Percentiles rank a stretch among this genome's conserved stretches.
These are phyloP conservation scores for Ascosphaera pollenicola DNA, from an alignment of 2,329 filamentous ascomycete species.

Conservation along the genomic window DNA sequence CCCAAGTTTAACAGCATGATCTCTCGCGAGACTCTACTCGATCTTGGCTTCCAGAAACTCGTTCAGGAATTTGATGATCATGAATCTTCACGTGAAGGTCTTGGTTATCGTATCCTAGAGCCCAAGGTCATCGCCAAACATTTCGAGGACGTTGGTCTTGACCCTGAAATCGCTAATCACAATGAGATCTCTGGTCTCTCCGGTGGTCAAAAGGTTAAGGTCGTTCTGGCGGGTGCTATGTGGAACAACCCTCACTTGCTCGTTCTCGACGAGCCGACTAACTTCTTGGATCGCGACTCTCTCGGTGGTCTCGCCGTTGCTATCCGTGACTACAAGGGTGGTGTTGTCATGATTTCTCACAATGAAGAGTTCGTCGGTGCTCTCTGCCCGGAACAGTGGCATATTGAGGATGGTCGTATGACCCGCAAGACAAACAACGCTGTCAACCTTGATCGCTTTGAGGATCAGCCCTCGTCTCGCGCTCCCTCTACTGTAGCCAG, in stretches of 20 bases:
- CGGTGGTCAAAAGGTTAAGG: constrained; percentile 97
- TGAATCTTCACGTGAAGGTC: constrained; percentile 93
- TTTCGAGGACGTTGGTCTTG: constrained; percentile 89
- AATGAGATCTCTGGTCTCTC: constrained; percentile 93
- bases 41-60: constrained; percentile 76
- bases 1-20: constrained; percentile 89
- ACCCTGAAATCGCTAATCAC: constrained; percentile 96
- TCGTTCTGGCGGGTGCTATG: constrained; percentile 87
- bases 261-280: constrained; percentile 94
- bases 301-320: constrained; percentile 92
- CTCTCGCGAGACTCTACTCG: constrained; percentile 71
- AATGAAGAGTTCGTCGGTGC: constrained; percentile 98
- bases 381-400: constrained; percentile 89
- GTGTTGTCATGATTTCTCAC: constrained; percentile 98
- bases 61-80: constrained; percentile 98
- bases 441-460: constrained; percentile 61
- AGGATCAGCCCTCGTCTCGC: constrained; percentile 42
- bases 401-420: constrained; percentile 71
- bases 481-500: constrained; percentile 32
- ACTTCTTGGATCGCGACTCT: constrained; percentile 96
- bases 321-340: constrained; percentile 94
- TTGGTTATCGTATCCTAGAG: constrained; percentile 84
- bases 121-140: constrained; percentile 92
- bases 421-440: constrained; percentile 61
- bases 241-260: constrained; percentile 98